Percentiles rank a stretch among this genome's conserved stretches.
Evolutionary conservation across 2,329 filamentous ascomycete genomes (phyloP).

Genomic region (Dactylellina haptotyla): DNA sequence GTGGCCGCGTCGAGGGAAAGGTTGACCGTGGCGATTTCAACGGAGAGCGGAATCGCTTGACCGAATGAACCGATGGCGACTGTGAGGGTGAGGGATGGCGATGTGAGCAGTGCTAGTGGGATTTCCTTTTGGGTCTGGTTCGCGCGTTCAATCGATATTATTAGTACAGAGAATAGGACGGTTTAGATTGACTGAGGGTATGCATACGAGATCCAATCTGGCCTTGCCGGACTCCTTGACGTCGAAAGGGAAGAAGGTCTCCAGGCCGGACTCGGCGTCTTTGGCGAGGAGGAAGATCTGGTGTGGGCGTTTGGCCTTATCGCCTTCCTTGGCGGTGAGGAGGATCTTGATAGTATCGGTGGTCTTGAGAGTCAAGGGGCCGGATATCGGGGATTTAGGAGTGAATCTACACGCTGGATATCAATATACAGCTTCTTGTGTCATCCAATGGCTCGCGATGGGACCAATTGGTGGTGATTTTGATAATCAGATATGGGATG

Average conservation of each 20-base stretch:
- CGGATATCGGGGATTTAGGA: slow-evolving; percentile 70
- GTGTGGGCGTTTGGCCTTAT: slow-evolving; percentile 83
- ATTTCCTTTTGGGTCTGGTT: slow-evolving; percentile 85
- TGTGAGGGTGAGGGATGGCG: slow-evolving; percentile 78
- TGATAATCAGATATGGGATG: background rate
- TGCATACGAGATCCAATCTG: slow-evolving; percentile 78
- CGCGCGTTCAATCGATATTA: background rate
- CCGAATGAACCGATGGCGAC: slow-evolving; percentile 90
- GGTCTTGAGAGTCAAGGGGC: slow-evolving; percentile 72
- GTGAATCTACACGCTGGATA: slow-evolving; percentile 69
- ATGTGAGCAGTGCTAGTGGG: slow-evolving; percentile 79
- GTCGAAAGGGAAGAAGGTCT: slow-evolving; percentile 84
- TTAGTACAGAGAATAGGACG: too few species aligned
- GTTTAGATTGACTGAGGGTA: background rate
- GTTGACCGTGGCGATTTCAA: slow-evolving; percentile 68
- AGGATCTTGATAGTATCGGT: slow-evolving; percentile 81
- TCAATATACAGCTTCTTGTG: background rate
- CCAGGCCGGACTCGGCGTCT: slow-evolving; percentile 78
- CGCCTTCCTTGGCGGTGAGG: slow-evolving; percentile 81
- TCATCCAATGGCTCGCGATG: background rate
- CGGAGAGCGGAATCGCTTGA: slow-evolving; percentile 75
- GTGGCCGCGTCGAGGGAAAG: slow-evolving; percentile 71
- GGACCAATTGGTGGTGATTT: too few species aligned
- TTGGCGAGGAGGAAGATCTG: slow-evolving; percentile 89
- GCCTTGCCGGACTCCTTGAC: slow-evolving; percentile 86